These are phyloP conservation scores for Debaryomyces hansenii DNA, from an alignment of 805 yeast genomes.

Conservation along the genomic window DNA sequence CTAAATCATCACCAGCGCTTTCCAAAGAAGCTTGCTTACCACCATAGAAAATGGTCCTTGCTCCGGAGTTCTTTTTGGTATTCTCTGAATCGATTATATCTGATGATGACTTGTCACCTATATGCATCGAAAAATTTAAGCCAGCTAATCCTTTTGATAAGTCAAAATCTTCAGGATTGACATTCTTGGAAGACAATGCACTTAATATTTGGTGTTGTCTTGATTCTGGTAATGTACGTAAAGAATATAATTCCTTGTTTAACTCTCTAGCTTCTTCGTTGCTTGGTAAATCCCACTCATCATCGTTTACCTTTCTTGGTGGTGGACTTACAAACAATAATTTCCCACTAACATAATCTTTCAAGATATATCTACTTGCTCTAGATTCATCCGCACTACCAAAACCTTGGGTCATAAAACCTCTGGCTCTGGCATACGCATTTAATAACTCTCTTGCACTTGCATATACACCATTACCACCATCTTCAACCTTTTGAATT, in stretches of 20 bases:
- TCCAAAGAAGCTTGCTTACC: constrained; percentile 79
- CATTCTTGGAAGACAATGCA: constrained; percentile 61
- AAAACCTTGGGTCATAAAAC: constrained; percentile 95
- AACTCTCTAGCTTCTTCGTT: constrained; percentile 47
- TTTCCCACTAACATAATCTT: constrained; percentile 94
- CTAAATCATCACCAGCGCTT: constrained; percentile 80
- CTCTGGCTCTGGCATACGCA: constrained; percentile 95
- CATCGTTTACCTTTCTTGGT: constrained; percentile 59
- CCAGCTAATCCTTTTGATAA: constrained; percentile 67
- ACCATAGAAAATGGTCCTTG: constrained; percentile 63
- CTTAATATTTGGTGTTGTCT: constrained; percentile 69
- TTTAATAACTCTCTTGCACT: constrained; percentile 85
- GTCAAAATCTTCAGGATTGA: constrained; percentile 54
- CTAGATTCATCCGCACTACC: constrained; percentile 96
- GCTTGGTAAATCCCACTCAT: constrained; percentile 55
- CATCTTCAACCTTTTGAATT: constrained; percentile 73
- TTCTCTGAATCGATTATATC: constrained; percentile 10
- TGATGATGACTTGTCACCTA: constrained; percentile 33
- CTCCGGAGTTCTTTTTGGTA: constrained; percentile 24
- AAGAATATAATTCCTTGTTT: constrained; percentile 71
- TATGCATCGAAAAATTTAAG: constrained; percentile 78
- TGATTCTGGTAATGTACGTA: constrained; percentile 64
- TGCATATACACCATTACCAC: constrained; percentile 79
- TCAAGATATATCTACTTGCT: constrained; percentile 87
- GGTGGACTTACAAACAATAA: constrained; percentile 86